Base-by-base conservation (phyloP, 2,329 filamentous ascomycete species). In the Fusarium beomiforme region DNA sequence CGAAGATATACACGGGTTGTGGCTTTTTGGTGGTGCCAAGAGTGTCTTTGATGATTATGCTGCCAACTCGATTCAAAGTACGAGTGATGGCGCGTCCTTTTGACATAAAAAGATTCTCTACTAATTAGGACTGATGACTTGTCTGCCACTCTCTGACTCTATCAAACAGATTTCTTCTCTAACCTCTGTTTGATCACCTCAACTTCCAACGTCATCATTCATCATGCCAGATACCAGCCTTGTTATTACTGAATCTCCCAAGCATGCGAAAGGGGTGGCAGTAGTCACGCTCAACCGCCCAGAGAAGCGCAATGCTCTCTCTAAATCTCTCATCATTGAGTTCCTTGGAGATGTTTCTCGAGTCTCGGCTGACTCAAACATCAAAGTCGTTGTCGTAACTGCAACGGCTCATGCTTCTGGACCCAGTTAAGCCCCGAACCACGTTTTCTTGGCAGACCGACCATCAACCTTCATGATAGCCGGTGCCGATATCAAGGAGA, bases 261-360 rank as follows among this genome's bases (percentile, higher is more conserved):
- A 39, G 6, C 31, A 39, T 33, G 47, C 53, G 12, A 44, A 41
- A 21, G 29, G 23, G 14, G 42, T 39, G n/a, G 23, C 23, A 42
- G 60, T 60, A 33, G 46, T 63, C 9, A 29, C 36, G 26, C 36
- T 89, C 65, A 86, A 88, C 78, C 83, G 88, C 5, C 87, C 86
- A 4, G 81, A 83, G 47, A 89, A 90, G 76, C 83, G 87, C 59
- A 90, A 90, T 81, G 87, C 88, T 13, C 84, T 90, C 62, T 89
- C 87, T 4, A 80, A 83, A 59, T 76, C 78, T 49, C 84, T 89
- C 79, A 85, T 88, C 69, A 73, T 76, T 60, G 81, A 87, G 49
- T 78, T 88, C 8, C 74, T 83, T 19, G 67, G 53, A 13, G 71
- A 75, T 54, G 75, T 81, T 37, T 72, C 51, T 51, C 58, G 44